Evolutionary conservation across 306 rosid genomes (phyloP).

Genomic region (Boehmeria nivea): DNA sequence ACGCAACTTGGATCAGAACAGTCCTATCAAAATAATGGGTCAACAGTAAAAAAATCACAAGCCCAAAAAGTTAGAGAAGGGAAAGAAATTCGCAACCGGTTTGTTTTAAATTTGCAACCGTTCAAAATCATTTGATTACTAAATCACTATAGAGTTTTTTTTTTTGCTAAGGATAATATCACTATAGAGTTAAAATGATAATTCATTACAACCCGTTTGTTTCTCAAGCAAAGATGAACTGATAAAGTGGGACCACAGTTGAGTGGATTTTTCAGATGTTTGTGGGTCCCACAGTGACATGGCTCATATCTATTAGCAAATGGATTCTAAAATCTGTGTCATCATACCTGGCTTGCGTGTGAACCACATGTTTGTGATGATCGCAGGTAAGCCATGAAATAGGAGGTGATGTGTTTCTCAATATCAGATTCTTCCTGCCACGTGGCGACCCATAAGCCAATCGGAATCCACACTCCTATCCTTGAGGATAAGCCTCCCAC

Average conservation of each 20-base stretch:
- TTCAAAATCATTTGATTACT: too few species aligned
- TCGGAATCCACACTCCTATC: slow-evolving; percentile 38
- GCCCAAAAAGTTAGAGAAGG: neutral
- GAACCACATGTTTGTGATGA: slow-evolving; percentile 37
- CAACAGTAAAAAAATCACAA: neutral
- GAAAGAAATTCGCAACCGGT: too few species aligned
- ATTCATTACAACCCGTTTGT: too few species aligned
- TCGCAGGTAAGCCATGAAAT: slow-evolving; percentile 34
- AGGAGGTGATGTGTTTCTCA: too few species aligned
- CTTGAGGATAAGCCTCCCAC: slow-evolving; percentile 44
- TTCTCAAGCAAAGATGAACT: neutral
- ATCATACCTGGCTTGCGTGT: neutral
- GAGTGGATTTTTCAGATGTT: neutral
- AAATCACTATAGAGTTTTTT: too few species aligned
- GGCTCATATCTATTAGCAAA: neutral
- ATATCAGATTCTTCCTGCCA: slow-evolving; percentile 40
- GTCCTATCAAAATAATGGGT: neutral
- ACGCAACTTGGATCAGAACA: too few species aligned
- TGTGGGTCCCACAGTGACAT: neutral
- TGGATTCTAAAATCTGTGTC: slow-evolving; percentile 5
- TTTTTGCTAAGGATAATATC: too few species aligned
- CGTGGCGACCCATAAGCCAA: slow-evolving; percentile 46
- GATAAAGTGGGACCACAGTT: slow-evolving; percentile 2
- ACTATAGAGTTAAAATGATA: too few species aligned
- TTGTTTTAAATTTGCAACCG: too few species aligned